These are phyloP conservation scores for Odontarrhena argentea DNA, from an alignment of 345 rosid genomes.

Conservation along the genomic window DNA sequence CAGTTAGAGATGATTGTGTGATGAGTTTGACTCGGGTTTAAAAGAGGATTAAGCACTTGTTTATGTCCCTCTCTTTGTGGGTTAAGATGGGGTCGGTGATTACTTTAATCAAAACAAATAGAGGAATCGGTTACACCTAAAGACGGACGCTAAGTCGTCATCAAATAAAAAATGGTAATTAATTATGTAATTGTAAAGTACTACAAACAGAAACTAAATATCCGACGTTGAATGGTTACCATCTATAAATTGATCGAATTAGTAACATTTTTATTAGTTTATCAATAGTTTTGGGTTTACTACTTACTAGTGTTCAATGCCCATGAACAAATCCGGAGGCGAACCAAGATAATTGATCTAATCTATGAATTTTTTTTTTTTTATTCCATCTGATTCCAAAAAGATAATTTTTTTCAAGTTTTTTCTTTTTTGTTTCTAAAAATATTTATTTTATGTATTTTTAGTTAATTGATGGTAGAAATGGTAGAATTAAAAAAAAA, in stretches of 20 bases:
- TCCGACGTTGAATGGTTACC: not conserved
- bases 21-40: conserved; percentile 37
- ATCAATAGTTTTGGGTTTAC: no score
- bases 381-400: no score
- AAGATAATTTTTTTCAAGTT: no score
- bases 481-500: no score
- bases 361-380: no score
- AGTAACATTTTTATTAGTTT: no score
- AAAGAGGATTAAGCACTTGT: conserved; percentile 12
- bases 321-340: no score
- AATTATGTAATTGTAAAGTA: not conserved
- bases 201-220: not conserved
- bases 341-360: no score
- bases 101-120: conserved; percentile 27
- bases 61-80: not conserved
- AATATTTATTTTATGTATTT: no score
- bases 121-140: conserved; percentile 32
- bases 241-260: not conserved
- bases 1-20: conserved; percentile 1
- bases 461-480: no score
- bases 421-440: no score
- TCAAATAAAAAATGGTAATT: conserved; percentile 4
- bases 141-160: conserved; percentile 31
- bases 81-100: conserved; percentile 38
- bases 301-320: no score